Evolutionary conservation across 176 grass and related monocot species (phyloP).

Genomic region (Carex cristatella): DNA sequence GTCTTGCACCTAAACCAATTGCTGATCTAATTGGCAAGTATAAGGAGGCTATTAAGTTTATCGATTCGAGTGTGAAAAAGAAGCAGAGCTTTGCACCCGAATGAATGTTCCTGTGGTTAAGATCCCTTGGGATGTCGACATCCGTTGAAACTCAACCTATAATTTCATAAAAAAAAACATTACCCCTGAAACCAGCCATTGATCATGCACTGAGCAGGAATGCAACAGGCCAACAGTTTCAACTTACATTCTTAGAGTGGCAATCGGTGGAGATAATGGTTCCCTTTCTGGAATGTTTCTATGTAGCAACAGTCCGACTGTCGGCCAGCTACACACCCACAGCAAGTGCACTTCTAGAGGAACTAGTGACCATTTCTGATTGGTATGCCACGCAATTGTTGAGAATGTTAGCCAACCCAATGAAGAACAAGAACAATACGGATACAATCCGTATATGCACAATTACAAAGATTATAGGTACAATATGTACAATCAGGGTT

Average conservation of each 20-base stretch:
- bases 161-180: neutral
- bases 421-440: too few species aligned
- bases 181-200: neutral
- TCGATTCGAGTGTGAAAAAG: neutral
- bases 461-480: too few species aligned
- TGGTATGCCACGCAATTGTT: neutral
- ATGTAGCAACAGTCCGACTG: neutral
- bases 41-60: neutral
- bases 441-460: too few species aligned
- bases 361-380: neutral
- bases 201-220: neutral
- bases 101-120: neutral
- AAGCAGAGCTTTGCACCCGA: neutral
- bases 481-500: too few species aligned
- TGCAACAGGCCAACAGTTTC: neutral
- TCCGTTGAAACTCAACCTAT: neutral
- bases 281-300: neutral
- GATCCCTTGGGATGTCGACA: neutral
- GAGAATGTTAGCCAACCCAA: too few species aligned
- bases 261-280: neutral
- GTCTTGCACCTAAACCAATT: neutral
- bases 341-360: neutral
- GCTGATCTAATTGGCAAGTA: neutral
- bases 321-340: neutral
- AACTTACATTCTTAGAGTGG: neutral